Percentiles rank a stretch among this genome's conserved stretches.
Evolutionary conservation across 148 eudicot species (phyloP).

Genomic region (Camellia granthamiana): DNA sequence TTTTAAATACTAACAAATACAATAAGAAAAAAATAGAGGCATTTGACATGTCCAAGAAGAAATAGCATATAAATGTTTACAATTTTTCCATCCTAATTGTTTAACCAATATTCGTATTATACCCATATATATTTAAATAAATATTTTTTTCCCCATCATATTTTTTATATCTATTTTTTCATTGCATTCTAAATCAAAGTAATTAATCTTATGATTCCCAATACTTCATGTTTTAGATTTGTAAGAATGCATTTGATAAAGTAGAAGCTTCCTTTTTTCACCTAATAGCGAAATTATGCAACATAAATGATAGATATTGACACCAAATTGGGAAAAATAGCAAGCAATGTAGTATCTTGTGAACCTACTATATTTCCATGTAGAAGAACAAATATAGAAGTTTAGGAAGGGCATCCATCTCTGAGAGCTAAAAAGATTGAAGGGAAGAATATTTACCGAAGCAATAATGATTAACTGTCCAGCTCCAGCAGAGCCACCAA

Average conservation of each 20-base stretch:
- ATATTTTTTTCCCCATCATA: too few species aligned
- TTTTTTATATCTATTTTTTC: too few species aligned
- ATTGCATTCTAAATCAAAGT: too few species aligned
- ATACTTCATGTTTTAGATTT: too few species aligned
- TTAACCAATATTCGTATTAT: too few species aligned
- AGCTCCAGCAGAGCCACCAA: constrained; percentile 92
- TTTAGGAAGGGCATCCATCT: neutral
- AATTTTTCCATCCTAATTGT: too few species aligned
- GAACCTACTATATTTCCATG: neutral
- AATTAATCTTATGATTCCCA: too few species aligned
- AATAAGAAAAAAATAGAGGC: too few species aligned
- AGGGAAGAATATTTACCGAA: constrained; percentile 47
- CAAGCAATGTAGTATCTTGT: neutral
- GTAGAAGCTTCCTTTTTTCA: neutral
- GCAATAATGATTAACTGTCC: constrained; percentile 91
- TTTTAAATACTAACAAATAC: too few species aligned
- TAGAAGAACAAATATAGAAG: neutral
- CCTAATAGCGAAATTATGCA: neutral
- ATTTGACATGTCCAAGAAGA: too few species aligned
- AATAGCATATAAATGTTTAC: too few species aligned
- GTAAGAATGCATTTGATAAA: neutral
- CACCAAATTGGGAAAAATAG: constrained; percentile 1
- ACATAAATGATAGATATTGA: neutral
- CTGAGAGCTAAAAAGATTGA: neutral
- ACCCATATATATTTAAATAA: too few species aligned